Conservation (phyloP, 2,329 filamentous ascomycete genomes). For the Fusarium buxicola region DNA sequence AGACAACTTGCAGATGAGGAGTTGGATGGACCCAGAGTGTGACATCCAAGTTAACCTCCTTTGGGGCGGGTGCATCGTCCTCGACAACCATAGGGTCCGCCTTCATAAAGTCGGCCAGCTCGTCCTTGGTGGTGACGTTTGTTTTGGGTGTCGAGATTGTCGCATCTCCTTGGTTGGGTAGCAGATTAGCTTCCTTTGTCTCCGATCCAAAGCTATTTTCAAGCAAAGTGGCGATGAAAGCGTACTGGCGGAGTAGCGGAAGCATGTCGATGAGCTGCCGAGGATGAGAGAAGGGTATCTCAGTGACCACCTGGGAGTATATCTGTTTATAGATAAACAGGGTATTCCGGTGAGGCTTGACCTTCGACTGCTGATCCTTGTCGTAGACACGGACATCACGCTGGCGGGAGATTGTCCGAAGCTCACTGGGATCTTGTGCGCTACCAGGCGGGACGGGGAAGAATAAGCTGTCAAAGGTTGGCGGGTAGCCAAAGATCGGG, state of each 20-base stretch:
- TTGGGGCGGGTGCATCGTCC: neutral
- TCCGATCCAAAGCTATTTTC: constrained; percentile 67
- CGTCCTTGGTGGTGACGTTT: constrained; percentile 47
- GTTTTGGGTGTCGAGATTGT: constrained; percentile 7
- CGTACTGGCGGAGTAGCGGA: constrained; percentile 81
- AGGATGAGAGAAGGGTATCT: constrained; percentile 82
- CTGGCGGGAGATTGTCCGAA: constrained; percentile 64
- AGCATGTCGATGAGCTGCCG: constrained; percentile 79
- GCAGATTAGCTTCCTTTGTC: constrained; percentile 38
- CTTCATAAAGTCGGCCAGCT: constrained; percentile 50
- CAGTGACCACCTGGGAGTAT: constrained; percentile 73
- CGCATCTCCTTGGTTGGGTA: constrained; percentile 9
- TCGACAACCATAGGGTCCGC: constrained; percentile 1
- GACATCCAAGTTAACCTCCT: constrained; percentile 60
- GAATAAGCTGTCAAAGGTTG: constrained; percentile 68
- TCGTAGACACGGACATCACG: constrained; percentile 59
- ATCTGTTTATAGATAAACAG: constrained; percentile 79
- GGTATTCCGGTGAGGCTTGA: constrained; percentile 65
- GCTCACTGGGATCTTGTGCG: constrained; percentile 67
- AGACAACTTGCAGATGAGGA: constrained; percentile 64
- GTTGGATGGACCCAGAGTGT: constrained; percentile 63
- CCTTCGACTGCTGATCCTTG: constrained; percentile 44
- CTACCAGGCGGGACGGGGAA: constrained; percentile 65
- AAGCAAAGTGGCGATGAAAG: constrained; percentile 74
- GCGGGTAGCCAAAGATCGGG: constrained; percentile 49